Conservation (phyloP, 108 stramenopile species). For the Chaetoceros tenuissimus region DNA sequence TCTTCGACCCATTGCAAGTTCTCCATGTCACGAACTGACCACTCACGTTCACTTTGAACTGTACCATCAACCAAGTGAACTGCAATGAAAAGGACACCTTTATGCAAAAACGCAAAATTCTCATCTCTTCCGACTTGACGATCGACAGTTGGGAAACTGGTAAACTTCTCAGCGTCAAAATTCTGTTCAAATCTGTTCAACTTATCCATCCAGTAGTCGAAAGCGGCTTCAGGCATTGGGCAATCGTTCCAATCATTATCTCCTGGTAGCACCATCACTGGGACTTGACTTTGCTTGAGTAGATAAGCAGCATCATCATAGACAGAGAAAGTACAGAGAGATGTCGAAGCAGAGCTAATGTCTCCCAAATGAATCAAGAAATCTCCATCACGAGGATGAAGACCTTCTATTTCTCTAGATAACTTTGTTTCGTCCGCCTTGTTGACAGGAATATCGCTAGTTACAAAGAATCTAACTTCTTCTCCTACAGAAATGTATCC, state of each 20-base stretch:
- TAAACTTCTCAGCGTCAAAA: conserved; percentile 10
- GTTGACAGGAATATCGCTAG: conserved; percentile 56
- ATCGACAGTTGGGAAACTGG: conserved; percentile 16
- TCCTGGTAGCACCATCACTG: conserved; percentile 60
- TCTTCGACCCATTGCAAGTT: conserved; percentile 61
- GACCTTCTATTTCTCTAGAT: conserved; percentile 29
- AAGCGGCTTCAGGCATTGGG: conserved; percentile 23
- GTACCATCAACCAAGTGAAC: conserved; percentile 56
- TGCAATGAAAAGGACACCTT: conserved; percentile 63
- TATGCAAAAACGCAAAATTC: conserved; percentile 54
- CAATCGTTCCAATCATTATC: conserved; percentile 72
- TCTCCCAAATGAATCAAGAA: conserved; percentile 76
- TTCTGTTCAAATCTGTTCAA: conserved; percentile 44
- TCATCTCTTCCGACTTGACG: conserved; percentile 32
- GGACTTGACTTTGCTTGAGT: conserved; percentile 35
- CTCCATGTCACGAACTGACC: conserved; percentile 30
- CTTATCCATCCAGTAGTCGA: conserved; percentile 39
- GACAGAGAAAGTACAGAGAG: conserved; percentile 37
- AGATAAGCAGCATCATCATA: conserved; percentile 36
- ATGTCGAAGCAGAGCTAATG: conserved; percentile 40
- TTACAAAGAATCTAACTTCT: conserved; percentile 61
- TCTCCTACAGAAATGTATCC: not conserved
- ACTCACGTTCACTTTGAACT: conserved; percentile 27
- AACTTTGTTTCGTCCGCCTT: conserved; percentile 29
- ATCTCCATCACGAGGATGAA: conserved; percentile 46